Evolutionary conservation across 2,329 filamentous ascomycete species (phyloP), one percentile per base, ranked within the genome.

Genomic region (Nothophaeocryptopus gaeumannii): DNA sequence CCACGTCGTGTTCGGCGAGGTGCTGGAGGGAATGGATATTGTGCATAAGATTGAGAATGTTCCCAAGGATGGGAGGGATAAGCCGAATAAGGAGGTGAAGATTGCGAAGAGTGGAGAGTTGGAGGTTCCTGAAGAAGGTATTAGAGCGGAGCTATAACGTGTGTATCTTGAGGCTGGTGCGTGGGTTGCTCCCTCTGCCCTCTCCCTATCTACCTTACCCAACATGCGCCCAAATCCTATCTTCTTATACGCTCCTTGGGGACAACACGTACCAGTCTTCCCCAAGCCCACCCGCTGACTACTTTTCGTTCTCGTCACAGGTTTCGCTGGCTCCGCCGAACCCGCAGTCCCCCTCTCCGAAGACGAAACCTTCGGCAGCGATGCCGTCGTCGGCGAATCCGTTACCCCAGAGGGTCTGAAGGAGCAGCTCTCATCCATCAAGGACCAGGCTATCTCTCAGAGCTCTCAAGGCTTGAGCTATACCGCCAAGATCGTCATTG

Each of bases 1-100:
- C 63, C 88, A 93, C 75, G 89, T 93, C 65, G 88, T 93, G 67
- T 93, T 93, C 70, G 88, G 88, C 68, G 88, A 95, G 74, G 86
- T 95, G 59, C 78, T 93, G 61, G 88, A 93, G 77, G 89, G 89
- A 69, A 88, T 87, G 73, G 86, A 92, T 5, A 70, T 93, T 56
- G 80, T 93, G 59, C 82, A 86, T 67, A 83, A 84, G 77, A 89
- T 93, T 64, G 84, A 93, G 78, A 82, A 85, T 63, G 77, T 78
- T 60, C 71, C 80, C 66, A 92, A 86, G 69, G 72, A 69, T 57
- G 62, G 76, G 38, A 80, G 81, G 61, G 86, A 91, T 75, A 86
- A 83, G 74, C 89, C 89, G 26, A 68, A 70, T 55, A 73, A 84
- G 74, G 68, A 77, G 14, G 78, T 93, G 73, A 91, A 84, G 78